phyloP scores from a whole-genome alignment of 805 yeast species.

The Metschnikowia aberdeeniae region DNA sequence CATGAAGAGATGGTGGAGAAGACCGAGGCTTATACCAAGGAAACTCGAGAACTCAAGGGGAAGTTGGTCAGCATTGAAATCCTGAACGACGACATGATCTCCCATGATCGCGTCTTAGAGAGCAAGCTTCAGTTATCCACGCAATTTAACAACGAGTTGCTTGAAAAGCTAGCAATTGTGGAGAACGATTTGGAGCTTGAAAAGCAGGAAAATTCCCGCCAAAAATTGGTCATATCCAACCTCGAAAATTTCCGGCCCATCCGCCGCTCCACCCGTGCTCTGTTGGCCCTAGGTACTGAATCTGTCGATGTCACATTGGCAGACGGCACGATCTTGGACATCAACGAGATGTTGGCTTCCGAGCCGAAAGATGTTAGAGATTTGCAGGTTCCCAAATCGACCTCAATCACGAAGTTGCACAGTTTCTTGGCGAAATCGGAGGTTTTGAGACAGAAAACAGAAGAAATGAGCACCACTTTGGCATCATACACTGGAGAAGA shows the following conservation, averaged over 20 bases:
- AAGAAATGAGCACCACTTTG: slow-evolving; percentile 13
- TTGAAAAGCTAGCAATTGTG: slow-evolving; percentile 40
- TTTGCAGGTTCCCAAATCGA: slow-evolving; percentile 20
- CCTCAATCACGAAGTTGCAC: slow-evolving; percentile 29
- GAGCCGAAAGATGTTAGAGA: slow-evolving; percentile 11
- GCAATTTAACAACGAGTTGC: slow-evolving; percentile 38
- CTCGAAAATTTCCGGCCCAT: slow-evolving; percentile 6
- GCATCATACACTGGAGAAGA: slow-evolving; percentile 7
- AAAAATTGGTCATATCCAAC: slow-evolving; percentile 13
- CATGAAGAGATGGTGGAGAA: slow-evolving; percentile 11
- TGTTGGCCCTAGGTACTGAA: slow-evolving; percentile 12
- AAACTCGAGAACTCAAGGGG: slow-evolving; percentile 23
- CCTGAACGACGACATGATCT: slow-evolving; percentile 39
- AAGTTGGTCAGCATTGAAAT: slow-evolving; percentile 39
- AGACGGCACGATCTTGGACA: slow-evolving; percentile 16
- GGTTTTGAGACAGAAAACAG: slow-evolving; percentile 13
- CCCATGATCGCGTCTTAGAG: slow-evolving; percentile 33
- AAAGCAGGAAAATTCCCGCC: slow-evolving; percentile 14
- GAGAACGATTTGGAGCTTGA: slow-evolving; percentile 34
- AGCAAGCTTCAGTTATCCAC: slow-evolving; percentile 30
- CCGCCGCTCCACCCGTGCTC: slow-evolving; percentile 1
- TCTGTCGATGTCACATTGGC: slow-evolving; percentile 14
- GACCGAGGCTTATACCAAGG: slow-evolving; percentile 18
- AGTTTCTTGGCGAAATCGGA: slow-evolving; percentile 24
- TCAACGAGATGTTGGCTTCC: slow-evolving; percentile 18